A percentile compares a stretch with the other conserved stretches of the same genome.
Conservation (phyloP, 2,329 filamentous ascomycete species). For the Didymella sp. region DNA sequence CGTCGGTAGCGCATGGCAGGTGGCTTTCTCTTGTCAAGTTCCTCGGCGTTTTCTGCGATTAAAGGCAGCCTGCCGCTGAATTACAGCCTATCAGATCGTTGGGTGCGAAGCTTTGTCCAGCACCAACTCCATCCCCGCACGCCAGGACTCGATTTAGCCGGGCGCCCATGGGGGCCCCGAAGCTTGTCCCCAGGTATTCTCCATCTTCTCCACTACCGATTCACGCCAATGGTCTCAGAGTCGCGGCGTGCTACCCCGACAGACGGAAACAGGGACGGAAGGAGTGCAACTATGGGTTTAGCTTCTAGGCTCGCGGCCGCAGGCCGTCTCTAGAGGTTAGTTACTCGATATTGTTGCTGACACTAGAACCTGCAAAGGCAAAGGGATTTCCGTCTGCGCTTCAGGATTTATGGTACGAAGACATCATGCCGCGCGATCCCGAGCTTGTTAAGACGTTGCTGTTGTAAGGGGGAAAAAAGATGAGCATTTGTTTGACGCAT, state of each 20-base stretch:
- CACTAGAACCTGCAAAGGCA: not conserved
- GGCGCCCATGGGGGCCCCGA: slow-evolving; percentile 17
- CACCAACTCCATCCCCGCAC: slow-evolving; percentile 25
- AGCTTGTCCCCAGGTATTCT: slow-evolving; percentile 26
- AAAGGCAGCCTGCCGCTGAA: slow-evolving; percentile 15
- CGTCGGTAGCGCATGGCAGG: slow-evolving; percentile 23
- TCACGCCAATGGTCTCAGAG: slow-evolving; percentile 17
- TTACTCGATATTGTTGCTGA: slow-evolving; percentile 4
- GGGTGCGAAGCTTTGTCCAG: slow-evolving; percentile 26
- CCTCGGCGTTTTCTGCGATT: slow-evolving; percentile 21
- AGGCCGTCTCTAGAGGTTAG: slow-evolving; percentile 4
- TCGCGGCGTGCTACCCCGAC: slow-evolving; percentile 26
- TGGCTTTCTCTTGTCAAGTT: slow-evolving; percentile 20
- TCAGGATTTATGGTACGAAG: not conserved
- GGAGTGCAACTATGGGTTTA: slow-evolving; percentile 24
- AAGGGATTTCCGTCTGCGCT: slow-evolving; percentile 2
- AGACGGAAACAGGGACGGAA: slow-evolving; percentile 13
- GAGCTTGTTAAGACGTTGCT: not conserved
- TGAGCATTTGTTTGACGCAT: not conserved
- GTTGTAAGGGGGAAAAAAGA: not conserved
- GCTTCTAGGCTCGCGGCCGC: not conserved
- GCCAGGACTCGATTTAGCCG: slow-evolving; percentile 25
- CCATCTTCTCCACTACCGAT: slow-evolving; percentile 22
- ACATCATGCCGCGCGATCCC: not conserved
- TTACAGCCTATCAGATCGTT: slow-evolving; percentile 25